Base-by-base conservation (phyloP, 2,329 filamentous ascomycete genomes). In the Metarhizium rileyi region DNA sequence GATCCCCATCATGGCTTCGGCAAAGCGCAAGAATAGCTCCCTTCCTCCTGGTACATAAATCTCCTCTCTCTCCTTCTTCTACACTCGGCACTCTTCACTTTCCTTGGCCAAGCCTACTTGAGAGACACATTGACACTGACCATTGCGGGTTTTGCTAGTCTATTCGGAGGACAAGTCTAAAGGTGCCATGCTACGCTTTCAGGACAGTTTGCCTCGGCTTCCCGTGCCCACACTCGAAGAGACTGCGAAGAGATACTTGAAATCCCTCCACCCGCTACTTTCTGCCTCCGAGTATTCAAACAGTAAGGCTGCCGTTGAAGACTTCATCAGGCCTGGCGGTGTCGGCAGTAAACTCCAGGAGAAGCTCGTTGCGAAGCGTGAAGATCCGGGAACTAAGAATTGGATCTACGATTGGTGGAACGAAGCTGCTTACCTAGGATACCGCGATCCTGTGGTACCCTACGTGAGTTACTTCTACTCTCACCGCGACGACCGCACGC, bases 381-480 rank as follows among this genome's bases (percentile, higher is more conserved):
- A 89, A 58, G 81, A 95, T 57, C 84, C 90, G 46, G 84, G 86
- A 54, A 72, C 79, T 65, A 89, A 86, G 73, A 98, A 97, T 72
- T 98, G 93, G 93, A 77, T 98, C 50, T 83, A 86, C 59, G 91
- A 98, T 59, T 98, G 93, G 93, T 98, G 93, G 93, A 97, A 98
- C 67, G 82, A 95, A 48, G 81, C 83, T 4, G 93, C 93, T 51
- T 98, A 98, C 71, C 81, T 98, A 56, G 78, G 73, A 56, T 97
- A 97, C 74, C 86, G 91, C 57, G 93, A 97, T 67, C 93, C 93
- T 10, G 88, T 98, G 44, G 87, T 97, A 18, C 93, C 93, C 53
- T 98, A 97, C 66, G 93, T 98, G 63, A 95, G 89, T 70, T 98
- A 98, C 79, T 98, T 98, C 74, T 98, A 98, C 75, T 96, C 90